Conservation (phyloP, 805 yeast genomes). For the Deakozyma indianensis region DNA sequence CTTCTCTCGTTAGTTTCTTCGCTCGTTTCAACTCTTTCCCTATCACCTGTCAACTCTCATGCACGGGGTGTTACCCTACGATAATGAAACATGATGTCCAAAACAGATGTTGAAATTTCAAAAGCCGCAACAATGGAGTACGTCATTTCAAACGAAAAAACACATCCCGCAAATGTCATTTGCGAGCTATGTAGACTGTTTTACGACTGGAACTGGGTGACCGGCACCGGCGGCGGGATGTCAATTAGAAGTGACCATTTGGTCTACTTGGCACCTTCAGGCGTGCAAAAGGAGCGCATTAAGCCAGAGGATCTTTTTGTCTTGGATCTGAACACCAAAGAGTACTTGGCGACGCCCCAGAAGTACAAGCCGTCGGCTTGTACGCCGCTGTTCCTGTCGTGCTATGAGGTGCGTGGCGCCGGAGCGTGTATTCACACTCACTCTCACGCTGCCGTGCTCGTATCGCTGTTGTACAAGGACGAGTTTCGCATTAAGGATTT, state of each 20-base stretch:
- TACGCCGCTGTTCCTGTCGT: constrained; percentile 72
- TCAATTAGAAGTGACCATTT: constrained; percentile 46
- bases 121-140: neutral
- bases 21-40: neutral
- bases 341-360: constrained; percentile 46
- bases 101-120: too few species aligned
- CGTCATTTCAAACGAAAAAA: constrained; percentile 30
- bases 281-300: constrained; percentile 86
- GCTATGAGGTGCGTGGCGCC: constrained; percentile 52
- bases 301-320: constrained; percentile 72
- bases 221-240: constrained; percentile 95
- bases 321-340: constrained; percentile 37
- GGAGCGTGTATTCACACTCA: constrained; percentile 95
- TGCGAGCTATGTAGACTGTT: constrained; percentile 69
- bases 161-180: constrained; percentile 73
- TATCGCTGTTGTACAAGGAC: constrained; percentile 50
- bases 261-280: constrained; percentile 83
- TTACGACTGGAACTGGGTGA: constrained; percentile 76
- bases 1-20: neutral
- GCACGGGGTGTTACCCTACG: too few species aligned
- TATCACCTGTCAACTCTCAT: too few species aligned
- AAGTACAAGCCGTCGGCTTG: constrained; percentile 82
- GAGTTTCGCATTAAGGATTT: constrained; percentile 67
- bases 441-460: constrained; percentile 77
- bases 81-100: too few species aligned